Base-by-base conservation (phyloP, 2,329 filamentous ascomycete genomes). In the Chalaropsis thielavioides region DNA sequence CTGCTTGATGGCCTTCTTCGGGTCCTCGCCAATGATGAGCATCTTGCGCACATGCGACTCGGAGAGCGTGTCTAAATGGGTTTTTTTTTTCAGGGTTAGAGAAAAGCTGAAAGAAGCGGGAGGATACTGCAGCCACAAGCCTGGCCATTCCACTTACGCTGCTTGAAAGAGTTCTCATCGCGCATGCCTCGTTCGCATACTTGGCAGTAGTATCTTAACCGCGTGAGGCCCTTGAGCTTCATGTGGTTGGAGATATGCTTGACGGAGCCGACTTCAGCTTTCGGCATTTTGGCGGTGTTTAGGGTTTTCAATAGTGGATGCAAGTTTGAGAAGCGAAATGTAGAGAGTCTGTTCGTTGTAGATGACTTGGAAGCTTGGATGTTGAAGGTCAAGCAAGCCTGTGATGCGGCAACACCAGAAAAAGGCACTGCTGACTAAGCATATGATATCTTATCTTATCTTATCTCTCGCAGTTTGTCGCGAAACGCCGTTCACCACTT, bases 11-110 rank as follows among this genome's bases (percentile, higher is more conserved):
- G 83, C 85, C 71, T 90, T 92, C 68, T 88, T 88, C 24, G 92
- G 84, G 72, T 97, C 87, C 72, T 95, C 89, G 72, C 92, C 92
- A 31, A 96, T 87, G 1, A 92, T 75, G 54, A 92, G 80, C 81
- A 97, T 95, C 69, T 92, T 85, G n/a, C 92, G 86, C 49, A 95
- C 89, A 72, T 96, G 92, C 60, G 84, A 85, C 75, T 96, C 90
- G 68, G 84, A 88, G 71, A 90, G 84, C 0, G 87, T 87, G 76
- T 97, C 92, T 78, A 89, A 89, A 75, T 92, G 92, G 13, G n/a
- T 35, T 3, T 35, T 38, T 5, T 38, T 38, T 38, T 7, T 41
- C 49, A 43, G 38, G 27, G 40, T 49, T n/a, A 35, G 24, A 38
- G 40, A 22, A 19, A 22, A 24, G 17, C 31, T 22, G 27, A 13